A percentile compares a stretch with the other conserved stretches of the same genome.
These are phyloP conservation scores for Pyrenophora seminiperda DNA, from an alignment of 2,329 filamentous ascomycete species.

Conservation along the genomic window DNA sequence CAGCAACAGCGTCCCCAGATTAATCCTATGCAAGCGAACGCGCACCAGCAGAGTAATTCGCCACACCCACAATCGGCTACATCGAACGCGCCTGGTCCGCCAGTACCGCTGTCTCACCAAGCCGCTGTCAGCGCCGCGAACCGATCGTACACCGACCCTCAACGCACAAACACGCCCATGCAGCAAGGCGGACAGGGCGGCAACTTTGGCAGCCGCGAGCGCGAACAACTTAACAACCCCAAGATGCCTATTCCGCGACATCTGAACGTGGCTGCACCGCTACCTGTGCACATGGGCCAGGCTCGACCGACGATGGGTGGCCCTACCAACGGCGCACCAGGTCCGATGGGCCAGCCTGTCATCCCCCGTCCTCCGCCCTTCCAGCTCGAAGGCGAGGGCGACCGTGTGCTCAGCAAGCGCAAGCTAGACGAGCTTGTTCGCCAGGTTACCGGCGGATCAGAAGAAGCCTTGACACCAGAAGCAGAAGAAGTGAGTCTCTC, in stretches of 20 bases:
- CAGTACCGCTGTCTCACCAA: conserved; percentile 51
- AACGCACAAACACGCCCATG: conserved; percentile 44
- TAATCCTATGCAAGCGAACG: conserved; percentile 45
- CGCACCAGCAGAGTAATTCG: conserved; percentile 44
- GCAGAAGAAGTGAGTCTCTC: conserved; percentile 80
- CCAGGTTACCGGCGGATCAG: conserved; percentile 84
- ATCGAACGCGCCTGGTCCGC: conserved; percentile 37
- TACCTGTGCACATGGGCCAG: conserved; percentile 73
- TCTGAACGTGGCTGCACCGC: conserved; percentile 72
- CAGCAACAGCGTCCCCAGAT: conserved; percentile 43
- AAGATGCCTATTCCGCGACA: conserved; percentile 86
- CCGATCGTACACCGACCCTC: conserved; percentile 45
- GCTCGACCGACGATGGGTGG: conserved; percentile 85
- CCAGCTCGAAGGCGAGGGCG: conserved; percentile 87
- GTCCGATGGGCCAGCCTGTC: conserved; percentile 85
- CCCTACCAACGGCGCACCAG: conserved; percentile 72
- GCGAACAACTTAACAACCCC: conserved; percentile 54
- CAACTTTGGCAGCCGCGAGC: conserved; percentile 45
- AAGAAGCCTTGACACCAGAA: conserved; percentile 83
- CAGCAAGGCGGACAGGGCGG: conserved; percentile 35
- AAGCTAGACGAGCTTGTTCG: conserved; percentile 94
- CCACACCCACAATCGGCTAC: conserved; percentile 46
- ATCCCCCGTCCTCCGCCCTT: conserved; percentile 81
- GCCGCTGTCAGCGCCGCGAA: conserved; percentile 52
- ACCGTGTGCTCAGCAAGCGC: conserved; percentile 95